These are phyloP conservation scores for Haematococcus lacustris DNA, from an alignment of 139 green algal genomes.

Conservation along the genomic window DNA sequence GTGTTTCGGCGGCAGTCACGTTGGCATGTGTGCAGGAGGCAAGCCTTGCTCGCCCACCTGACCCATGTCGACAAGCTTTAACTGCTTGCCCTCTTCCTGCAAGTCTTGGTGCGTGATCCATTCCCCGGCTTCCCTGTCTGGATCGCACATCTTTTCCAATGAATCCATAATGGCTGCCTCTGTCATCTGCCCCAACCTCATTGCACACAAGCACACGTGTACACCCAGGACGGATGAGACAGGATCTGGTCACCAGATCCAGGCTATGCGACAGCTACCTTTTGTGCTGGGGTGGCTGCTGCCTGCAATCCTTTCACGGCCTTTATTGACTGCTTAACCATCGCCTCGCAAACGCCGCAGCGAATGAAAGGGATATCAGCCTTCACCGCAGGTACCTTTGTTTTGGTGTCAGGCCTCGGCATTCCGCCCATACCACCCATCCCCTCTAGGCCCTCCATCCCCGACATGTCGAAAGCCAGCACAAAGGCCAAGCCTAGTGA, in stretches of 20 bases:
- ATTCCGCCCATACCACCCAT: no score
- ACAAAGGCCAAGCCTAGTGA: no score
- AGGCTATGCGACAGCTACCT: background rate
- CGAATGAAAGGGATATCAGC: slow-evolving; percentile 20
- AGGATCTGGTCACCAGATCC: background rate
- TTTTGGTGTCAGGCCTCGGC: no score
- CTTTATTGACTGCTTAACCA: background rate
- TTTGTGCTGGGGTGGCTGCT: background rate
- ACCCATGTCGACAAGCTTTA: slow-evolving; percentile 55
- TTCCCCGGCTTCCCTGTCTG: slow-evolving; percentile 51
- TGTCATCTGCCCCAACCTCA: slow-evolving; percentile 16
- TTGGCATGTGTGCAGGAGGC: background rate
- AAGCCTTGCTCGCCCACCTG: slow-evolving; percentile 28
- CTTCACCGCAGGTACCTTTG: background rate
- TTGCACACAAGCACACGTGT: background rate
- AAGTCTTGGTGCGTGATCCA: slow-evolving; percentile 76
- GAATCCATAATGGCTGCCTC: slow-evolving; percentile 60
- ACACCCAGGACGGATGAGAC: background rate
- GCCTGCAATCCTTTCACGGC: background rate
- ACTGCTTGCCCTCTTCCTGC: slow-evolving; percentile 42
- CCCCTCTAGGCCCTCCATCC: no score
- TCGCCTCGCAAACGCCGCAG: slow-evolving; percentile 1
- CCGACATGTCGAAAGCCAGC: no score
- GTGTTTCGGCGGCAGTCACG: no score
- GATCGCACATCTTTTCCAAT: slow-evolving; percentile 65